phyloP scores from a whole-genome alignment of 768 basidiomycete species.

The Hirschioporus abietinus region DNA sequence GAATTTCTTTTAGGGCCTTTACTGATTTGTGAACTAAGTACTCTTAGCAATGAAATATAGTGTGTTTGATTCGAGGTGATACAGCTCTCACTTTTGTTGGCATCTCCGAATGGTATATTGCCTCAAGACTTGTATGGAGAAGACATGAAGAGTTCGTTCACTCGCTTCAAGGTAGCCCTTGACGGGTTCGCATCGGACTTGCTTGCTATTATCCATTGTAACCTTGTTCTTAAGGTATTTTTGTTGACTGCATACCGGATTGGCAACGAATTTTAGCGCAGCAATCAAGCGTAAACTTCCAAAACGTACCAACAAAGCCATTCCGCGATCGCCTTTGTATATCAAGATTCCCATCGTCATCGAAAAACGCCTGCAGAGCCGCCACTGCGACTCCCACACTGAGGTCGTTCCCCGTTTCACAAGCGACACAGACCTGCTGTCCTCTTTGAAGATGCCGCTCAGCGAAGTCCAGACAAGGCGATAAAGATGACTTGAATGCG shows the following conservation, averaged over 20 bases:
- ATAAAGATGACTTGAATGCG: constrained; percentile 24
- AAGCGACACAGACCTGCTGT: constrained; percentile 41
- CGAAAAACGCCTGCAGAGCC: constrained; percentile 54
- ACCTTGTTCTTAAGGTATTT: constrained; percentile 56
- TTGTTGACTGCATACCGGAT: constrained; percentile 40
- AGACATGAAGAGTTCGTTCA: constrained; percentile 70
- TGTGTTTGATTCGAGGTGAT: background rate
- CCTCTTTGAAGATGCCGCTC: constrained; percentile 30
- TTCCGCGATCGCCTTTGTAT: background rate
- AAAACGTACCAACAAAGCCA: constrained; percentile 1
- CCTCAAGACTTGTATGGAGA: constrained; percentile 7
- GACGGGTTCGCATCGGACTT: constrained; percentile 78
- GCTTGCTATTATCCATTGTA: constrained; percentile 84
- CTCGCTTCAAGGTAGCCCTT: constrained; percentile 69
- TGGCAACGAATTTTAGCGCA: background rate
- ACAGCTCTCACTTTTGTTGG: background rate
- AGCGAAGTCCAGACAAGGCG: constrained; percentile 31
- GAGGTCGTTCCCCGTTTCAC: constrained; percentile 53
- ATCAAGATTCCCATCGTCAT: constrained; percentile 38
- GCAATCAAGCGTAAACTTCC: background rate
- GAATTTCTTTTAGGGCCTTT: background rate
- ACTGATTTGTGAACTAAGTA: too few relatives aligned
- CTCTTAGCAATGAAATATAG: background rate
- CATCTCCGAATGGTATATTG: background rate
- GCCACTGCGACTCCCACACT: constrained; percentile 60